Conservation (phyloP, 2,329 filamentous ascomycete species). For the Shiraia sp. region DNA sequence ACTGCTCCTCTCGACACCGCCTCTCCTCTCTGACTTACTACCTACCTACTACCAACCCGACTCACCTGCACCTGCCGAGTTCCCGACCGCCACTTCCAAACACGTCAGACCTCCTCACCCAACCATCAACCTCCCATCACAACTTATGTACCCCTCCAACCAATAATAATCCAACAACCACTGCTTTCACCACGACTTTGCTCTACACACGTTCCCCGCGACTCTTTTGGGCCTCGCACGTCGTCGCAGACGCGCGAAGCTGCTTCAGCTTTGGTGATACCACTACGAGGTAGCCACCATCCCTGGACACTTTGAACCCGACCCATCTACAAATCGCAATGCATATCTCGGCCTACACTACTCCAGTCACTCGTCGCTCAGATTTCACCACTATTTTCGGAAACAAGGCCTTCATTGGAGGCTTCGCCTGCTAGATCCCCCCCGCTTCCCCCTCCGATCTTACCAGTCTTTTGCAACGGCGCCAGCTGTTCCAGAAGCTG, state of each 20-base stretch:
- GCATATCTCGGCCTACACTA: slow-evolving; percentile 37
- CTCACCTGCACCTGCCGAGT: slow-evolving; percentile 20
- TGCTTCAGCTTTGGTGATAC: slow-evolving; percentile 35
- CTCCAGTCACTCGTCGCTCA: slow-evolving; percentile 51
- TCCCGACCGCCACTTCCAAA: slow-evolving; percentile 34
- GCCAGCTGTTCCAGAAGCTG: slow-evolving; percentile 39
- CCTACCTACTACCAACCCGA: background rate
- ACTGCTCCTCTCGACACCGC: slow-evolving; percentile 9
- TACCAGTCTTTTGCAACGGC: slow-evolving; percentile 41
- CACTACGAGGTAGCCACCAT: slow-evolving; percentile 27
- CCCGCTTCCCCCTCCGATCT: slow-evolving; percentile 33
- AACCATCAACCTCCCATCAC: slow-evolving; percentile 19
- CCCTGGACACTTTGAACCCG: slow-evolving; percentile 33
- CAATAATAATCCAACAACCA: slow-evolving; percentile 34
- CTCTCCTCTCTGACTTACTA: slow-evolving; percentile 10
- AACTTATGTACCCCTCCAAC: slow-evolving; percentile 21
- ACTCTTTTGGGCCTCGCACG: background rate
- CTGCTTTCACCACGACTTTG: too few species aligned
- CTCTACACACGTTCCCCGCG: too few species aligned
- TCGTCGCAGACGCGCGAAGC: slow-evolving; percentile 24
- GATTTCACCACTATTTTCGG: slow-evolving; percentile 40
- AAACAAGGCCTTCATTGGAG: slow-evolving; percentile 47
- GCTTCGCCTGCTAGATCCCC: slow-evolving; percentile 44
- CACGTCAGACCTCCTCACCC: slow-evolving; percentile 28
- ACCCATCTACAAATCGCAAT: slow-evolving; percentile 39